Percentiles rank a stretch among this genome's conserved stretches.
Conservation (phyloP, 768 basidiomycete species). For the Infundibulicybe gibba region DNA sequence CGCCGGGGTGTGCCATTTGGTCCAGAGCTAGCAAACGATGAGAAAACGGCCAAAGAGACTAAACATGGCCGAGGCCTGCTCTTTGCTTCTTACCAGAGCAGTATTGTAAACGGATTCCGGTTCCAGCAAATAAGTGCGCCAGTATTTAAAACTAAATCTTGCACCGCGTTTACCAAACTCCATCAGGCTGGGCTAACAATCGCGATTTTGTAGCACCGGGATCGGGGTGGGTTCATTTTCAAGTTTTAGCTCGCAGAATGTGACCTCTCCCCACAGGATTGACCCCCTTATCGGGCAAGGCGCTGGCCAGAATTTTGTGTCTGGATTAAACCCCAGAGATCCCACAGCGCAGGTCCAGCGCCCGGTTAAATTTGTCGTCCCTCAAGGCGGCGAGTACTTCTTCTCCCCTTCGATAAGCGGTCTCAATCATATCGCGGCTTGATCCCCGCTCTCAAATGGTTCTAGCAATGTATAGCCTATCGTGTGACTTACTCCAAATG, state of each 20-base stretch:
- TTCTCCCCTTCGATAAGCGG: conserved; percentile 46
- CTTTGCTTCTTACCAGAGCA: conserved; percentile 42
- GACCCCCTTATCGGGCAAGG: conserved; percentile 45
- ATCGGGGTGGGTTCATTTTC: conserved; percentile 23
- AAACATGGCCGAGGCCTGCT: conserved; percentile 43
- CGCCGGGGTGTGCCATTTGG: conserved; percentile 51
- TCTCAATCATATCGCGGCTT: conserved; percentile 28
- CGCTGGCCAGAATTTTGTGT: conserved; percentile 12
- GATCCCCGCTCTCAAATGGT: no score
- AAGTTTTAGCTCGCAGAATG: neutral
- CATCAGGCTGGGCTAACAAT: conserved; percentile 35
- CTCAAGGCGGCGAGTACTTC: conserved; percentile 52
- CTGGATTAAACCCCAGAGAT: conserved; percentile 29
- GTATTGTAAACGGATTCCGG: conserved; percentile 34
- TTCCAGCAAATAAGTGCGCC: conserved; percentile 36
- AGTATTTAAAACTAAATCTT: neutral
- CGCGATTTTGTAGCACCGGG: conserved; percentile 22
- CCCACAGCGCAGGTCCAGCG: conserved; percentile 23
- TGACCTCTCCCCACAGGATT: conserved; percentile 24
- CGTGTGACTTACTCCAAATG: no score
- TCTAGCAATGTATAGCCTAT: no score
- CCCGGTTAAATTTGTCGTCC: conserved; percentile 30
- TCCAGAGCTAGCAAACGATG: conserved; percentile 40
- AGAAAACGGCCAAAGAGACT: conserved; percentile 32
- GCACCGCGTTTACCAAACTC: neutral